phyloP scores from a whole-genome alignment of 257 asterid genomes.

The Mentha longifolia region DNA sequence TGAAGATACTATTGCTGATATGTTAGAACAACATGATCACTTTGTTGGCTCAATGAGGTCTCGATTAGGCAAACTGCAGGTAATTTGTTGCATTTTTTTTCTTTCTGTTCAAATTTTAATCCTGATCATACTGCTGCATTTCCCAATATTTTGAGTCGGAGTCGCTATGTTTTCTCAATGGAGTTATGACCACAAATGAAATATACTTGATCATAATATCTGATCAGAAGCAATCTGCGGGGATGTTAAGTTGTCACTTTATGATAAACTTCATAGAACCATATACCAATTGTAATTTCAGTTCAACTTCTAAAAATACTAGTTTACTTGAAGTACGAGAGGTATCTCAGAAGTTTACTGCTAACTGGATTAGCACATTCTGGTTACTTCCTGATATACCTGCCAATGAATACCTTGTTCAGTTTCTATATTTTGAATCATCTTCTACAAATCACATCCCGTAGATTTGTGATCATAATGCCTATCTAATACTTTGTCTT shows the following conservation, averaged over 20 bases:
- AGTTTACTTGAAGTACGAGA: neutral
- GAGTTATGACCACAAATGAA: neutral
- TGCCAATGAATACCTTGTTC: neutral
- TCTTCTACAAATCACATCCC: constrained; percentile 12
- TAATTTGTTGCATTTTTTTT: constrained; percentile 34
- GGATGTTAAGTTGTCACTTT: neutral
- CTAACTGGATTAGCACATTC: neutral
- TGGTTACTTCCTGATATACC: constrained; percentile 6
- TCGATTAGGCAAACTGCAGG: constrained; percentile 92
- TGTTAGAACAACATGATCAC: constrained; percentile 78
- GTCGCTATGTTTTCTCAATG: neutral
- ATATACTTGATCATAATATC: constrained; percentile 1
- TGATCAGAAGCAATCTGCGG: constrained; percentile 1
- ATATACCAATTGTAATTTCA: neutral
- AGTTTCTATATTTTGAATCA: constrained; percentile 16
- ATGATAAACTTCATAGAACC: constrained; percentile 5
- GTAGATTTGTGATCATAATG: neutral
- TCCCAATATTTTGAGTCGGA: constrained; percentile 15
- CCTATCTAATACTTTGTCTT: neutral
- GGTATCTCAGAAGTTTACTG: constrained; percentile 7
- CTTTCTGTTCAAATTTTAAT: constrained; percentile 14
- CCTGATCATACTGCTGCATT: constrained; percentile 29
- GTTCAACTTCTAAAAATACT: neutral
- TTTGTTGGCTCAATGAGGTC: constrained; percentile 87
- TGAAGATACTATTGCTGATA: constrained; percentile 73